Evolutionary conservation across 768 basidiomycete genomes (phyloP).

Genomic region (Galerina sulciceps): DNA sequence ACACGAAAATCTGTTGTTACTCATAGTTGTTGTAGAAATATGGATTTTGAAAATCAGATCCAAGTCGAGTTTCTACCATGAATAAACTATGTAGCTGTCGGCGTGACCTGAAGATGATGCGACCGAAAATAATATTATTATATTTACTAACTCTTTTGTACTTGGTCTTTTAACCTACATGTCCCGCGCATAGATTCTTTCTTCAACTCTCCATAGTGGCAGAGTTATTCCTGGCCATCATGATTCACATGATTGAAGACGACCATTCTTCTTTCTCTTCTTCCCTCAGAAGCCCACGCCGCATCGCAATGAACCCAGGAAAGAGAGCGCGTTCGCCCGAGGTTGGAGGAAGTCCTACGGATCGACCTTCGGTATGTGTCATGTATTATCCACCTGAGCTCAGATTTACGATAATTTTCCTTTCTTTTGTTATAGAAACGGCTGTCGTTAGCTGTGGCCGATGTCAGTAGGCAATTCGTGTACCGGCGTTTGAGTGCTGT

Average conservation of each 20-base stretch:
- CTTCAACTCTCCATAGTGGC: conserved; percentile 2
- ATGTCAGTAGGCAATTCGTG: conserved; percentile 13
- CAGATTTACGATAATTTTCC: neutral
- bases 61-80: neutral
- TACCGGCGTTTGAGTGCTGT: conserved; percentile 15
- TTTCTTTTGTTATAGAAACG: conserved; percentile 55
- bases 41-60: neutral
- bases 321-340: conserved; percentile 72
- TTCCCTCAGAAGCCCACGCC: conserved; percentile 40
- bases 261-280: conserved; percentile 46
- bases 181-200: conserved; percentile 9
- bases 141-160: too few species aligned
- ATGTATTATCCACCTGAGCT: neutral
- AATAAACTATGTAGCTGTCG: too few species aligned
- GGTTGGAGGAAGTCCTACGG: conserved; percentile 39
- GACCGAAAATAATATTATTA: too few species aligned
- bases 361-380: conserved; percentile 57
- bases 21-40: neutral
- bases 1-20: neutral
- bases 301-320: conserved; percentile 22
- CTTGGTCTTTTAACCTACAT: too few species aligned
- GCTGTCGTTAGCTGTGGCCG: conserved; percentile 40
- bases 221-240: conserved; percentile 17
- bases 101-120: too few species aligned
- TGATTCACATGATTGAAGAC: conserved; percentile 52